These are phyloP conservation scores for Bothriochloa decipiens DNA, from an alignment of 176 grass and related monocot genomes.

Conservation along the genomic window DNA sequence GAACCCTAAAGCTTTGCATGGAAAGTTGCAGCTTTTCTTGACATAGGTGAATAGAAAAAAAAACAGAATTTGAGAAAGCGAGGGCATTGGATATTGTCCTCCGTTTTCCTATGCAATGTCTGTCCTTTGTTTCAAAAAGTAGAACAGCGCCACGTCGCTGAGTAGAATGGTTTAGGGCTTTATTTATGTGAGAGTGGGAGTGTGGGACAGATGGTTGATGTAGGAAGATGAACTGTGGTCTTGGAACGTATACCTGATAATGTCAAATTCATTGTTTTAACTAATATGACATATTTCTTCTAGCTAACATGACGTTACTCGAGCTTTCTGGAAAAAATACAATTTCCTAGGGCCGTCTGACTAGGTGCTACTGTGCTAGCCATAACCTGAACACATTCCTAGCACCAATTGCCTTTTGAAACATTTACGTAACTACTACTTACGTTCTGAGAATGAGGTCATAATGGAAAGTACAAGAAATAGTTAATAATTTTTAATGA, in stretches of 20 bases:
- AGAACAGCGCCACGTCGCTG: not conserved
- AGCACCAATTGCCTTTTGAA: not conserved
- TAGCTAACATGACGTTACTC: not conserved
- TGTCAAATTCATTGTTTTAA: not conserved
- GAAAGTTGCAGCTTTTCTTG: slow-evolving; percentile 13
- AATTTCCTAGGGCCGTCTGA: not conserved
- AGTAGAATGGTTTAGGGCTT: not conserved
- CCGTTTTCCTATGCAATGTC: not conserved
- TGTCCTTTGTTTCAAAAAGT: not conserved
- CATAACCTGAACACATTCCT: not conserved
- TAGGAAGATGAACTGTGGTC: not conserved
- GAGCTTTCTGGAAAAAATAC: not conserved
- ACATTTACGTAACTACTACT: not conserved
- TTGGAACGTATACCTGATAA: not conserved
- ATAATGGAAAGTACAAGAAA: not conserved
- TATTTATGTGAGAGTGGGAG: not conserved
- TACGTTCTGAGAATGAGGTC: not conserved
- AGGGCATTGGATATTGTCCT: not conserved
- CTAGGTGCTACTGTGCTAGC: not conserved
- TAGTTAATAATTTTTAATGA: not conserved
- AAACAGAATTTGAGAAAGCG: not conserved
- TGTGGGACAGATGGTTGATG: not conserved
- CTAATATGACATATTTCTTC: not conserved
- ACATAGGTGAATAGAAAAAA: not conserved
- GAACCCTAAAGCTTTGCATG: not conserved